phyloP scores from a whole-genome alignment of 1,284 basidiomycete genomes.

The Microbotryum intermedium region DNA sequence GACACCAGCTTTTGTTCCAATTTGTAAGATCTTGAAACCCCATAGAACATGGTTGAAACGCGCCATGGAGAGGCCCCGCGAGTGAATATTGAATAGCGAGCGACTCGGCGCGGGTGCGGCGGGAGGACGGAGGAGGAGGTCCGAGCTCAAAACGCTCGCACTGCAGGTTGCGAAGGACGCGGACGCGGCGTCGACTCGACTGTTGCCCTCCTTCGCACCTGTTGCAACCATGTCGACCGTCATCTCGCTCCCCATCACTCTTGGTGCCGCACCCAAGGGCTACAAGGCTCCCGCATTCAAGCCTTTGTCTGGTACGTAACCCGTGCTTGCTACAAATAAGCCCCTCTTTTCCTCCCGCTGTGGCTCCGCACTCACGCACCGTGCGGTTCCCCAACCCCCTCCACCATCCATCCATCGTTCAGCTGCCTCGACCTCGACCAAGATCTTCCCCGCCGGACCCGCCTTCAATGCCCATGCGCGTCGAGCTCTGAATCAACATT shows the following conservation, averaged over 20 bases:
- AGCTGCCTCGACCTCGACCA: constrained; percentile 24
- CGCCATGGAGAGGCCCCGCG: too few species aligned
- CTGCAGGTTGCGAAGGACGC: too few species aligned
- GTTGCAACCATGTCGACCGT: constrained; percentile 29
- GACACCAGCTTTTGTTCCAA: too few species aligned
- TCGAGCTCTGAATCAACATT: constrained; percentile 60
- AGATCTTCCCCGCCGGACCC: constrained; percentile 57
- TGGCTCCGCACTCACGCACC: neutral
- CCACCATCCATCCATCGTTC: neutral
- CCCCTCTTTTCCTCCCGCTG: neutral
- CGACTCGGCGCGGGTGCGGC: too few species aligned
- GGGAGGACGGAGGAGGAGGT: too few species aligned
- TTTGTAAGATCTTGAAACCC: too few species aligned
- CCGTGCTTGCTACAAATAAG: neutral
- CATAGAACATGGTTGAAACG: too few species aligned
- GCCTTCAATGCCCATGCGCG: constrained; percentile 74
- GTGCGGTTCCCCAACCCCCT: neutral
- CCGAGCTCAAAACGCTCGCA: too few species aligned
- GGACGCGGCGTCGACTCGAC: too few species aligned
- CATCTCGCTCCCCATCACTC: constrained; percentile 39
- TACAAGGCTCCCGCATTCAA: constrained; percentile 38
- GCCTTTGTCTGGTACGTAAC: constrained; percentile 19
- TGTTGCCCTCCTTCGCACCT: too few species aligned
- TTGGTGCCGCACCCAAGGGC: constrained; percentile 38
- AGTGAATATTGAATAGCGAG: too few species aligned